These are phyloP conservation scores for Salix viminalis DNA, from an alignment of 345 rosid species.

Conservation along the genomic window DNA sequence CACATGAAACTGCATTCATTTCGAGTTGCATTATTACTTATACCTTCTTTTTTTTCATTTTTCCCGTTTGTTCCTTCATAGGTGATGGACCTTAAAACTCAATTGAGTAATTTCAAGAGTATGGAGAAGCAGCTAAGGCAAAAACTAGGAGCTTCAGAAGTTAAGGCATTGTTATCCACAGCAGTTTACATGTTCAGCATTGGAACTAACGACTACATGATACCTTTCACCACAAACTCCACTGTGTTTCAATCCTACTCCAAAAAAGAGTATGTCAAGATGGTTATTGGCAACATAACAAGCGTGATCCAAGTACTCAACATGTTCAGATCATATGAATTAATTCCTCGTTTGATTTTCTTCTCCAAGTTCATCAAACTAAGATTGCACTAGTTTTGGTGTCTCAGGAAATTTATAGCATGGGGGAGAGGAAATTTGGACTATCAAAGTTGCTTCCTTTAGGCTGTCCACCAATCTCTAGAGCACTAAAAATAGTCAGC, in stretches of 20 bases:
- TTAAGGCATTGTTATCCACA: slow-evolving; percentile 26
- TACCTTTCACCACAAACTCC: slow-evolving; percentile 15
- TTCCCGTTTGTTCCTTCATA: not conserved
- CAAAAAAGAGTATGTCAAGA: slow-evolving; percentile 12
- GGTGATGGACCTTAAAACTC: slow-evolving; percentile 43
- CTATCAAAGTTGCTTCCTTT: slow-evolving; percentile 18
- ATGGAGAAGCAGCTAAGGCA: slow-evolving; percentile 25
- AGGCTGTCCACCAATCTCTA: slow-evolving; percentile 24
- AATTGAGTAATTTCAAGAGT: slow-evolving; percentile 30
- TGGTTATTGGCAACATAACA: slow-evolving; percentile 35
- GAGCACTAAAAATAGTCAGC: not conserved
- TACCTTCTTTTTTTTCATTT: not conserved
- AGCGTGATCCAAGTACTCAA: slow-evolving; percentile 27
- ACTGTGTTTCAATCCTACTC: slow-evolving; percentile 15
- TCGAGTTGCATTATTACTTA: not conserved
- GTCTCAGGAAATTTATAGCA: slow-evolving; percentile 34
- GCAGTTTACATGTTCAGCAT: slow-evolving; percentile 41
- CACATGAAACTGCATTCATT: too few relatives aligned
- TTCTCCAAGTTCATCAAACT: not conserved
- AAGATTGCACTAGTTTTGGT: not conserved
- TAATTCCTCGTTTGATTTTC: not conserved
- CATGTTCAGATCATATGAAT: not conserved
- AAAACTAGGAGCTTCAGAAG: slow-evolving; percentile 28
- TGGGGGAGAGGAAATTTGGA: slow-evolving; percentile 48
- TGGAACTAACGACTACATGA: slow-evolving; percentile 35